Base-by-base conservation (phyloP, 139 green algal genomes). In the Trebouxia sp. region DNA sequence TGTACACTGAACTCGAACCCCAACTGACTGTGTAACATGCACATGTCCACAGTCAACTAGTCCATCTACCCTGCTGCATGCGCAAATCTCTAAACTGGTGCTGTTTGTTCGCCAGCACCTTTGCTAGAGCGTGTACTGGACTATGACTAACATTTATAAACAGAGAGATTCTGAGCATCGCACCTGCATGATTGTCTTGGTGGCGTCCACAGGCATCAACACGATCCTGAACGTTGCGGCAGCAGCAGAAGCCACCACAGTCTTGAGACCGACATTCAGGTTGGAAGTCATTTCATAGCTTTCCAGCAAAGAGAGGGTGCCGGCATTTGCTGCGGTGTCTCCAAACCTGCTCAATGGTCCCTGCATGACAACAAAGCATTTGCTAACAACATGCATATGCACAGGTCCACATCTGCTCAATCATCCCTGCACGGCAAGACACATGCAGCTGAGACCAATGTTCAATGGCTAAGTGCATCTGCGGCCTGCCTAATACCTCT, bases 171-270 rank as follows among this genome's bases (percentile, higher is more conserved):
- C n/a, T n/a, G 17, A 66, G 55, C 2, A 38, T 14, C 8, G 26
- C 5, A 93, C 93, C 90, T 97, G 94, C 89, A 98, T 91, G 86
- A 93, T 98, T 55, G 95, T 98, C 89, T 98, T 98, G 43, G 87
- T 81, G 5, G 95, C 93, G 76, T 98, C 95, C 65, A 98, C 85
- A 5, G 95, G 95, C 93, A 97, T 97, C 10, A 98, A 87, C 32
- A 95, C 83, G 82, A 98, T 98, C 56, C 95, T 90, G 86, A 95
- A 98, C 1, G 51, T 11, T 24, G 85, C 94, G 6, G 93, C 94
- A 0, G 84, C 80, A 2, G 87, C 39, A 9, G 90, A 96, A 2
- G 94, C 94, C 5, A 87, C 90, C 38, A 91, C 37, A 0, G 94
- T 98, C 91, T 96, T 96, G 50, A 94, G 47, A n/a, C 80, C 84